Percentiles rank a stretch among this genome's conserved stretches.
Evolutionary conservation across 139 green algal species (phyloP).

Genomic region (Spirogloea muscicola): DNA sequence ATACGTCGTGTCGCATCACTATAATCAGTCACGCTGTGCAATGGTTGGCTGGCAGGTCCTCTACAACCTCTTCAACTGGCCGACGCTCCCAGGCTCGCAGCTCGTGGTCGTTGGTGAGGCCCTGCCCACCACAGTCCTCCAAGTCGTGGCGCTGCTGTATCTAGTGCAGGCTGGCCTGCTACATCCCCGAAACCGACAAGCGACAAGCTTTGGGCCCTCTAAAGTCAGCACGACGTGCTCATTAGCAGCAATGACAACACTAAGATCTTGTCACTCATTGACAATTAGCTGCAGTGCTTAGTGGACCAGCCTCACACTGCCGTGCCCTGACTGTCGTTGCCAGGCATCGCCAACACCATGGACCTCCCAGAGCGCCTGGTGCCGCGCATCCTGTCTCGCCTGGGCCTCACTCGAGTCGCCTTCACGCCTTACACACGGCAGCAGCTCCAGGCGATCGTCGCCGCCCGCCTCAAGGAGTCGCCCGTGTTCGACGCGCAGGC

Average conservation of each 20-base stretch:
- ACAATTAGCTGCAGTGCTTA: too few species aligned
- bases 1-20: too few species aligned
- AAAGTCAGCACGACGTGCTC: too few species aligned
- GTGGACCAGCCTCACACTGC: too few species aligned
- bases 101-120: conserved; percentile 43
- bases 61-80: conserved; percentile 99
- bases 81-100: conserved; percentile 19
- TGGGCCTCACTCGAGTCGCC: conserved; percentile 37
- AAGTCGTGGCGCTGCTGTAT: not conserved
- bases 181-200: too few species aligned
- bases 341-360: conserved; percentile 95
- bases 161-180: too few species aligned
- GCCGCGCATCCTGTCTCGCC: conserved; percentile 65
- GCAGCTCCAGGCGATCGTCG: conserved; percentile 68
- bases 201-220: too few species aligned
- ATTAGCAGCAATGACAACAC: too few species aligned
- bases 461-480: conserved; percentile 57
- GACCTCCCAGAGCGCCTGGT: conserved; percentile 92
- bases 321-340: not conserved
- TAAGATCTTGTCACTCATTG: too few species aligned
- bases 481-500: conserved; percentile 34
- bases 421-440: conserved; percentile 48
- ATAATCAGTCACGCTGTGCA: too few species aligned
- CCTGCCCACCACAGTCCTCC: not conserved
- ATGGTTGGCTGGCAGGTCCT: conserved; percentile 66